These are phyloP conservation scores for Sungouiozyma ichnusensis DNA, from an alignment of 805 yeast genomes.

Conservation along the genomic window DNA sequence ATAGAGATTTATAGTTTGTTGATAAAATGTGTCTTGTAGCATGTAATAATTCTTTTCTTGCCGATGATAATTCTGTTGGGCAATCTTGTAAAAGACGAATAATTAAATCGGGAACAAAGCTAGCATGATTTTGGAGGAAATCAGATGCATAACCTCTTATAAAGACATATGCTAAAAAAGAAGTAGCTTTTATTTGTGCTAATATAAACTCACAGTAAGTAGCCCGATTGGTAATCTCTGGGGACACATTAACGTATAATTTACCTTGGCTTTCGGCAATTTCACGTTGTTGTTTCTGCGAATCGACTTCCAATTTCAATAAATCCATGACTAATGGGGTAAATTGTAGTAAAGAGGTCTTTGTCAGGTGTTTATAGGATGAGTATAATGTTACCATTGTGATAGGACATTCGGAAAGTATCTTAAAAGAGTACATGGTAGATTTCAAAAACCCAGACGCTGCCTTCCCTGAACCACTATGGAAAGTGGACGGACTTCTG, in stretches of 20 bases:
- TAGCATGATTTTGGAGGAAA: conserved; percentile 43
- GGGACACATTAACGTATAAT: conserved; percentile 60
- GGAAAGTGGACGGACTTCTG: background rate
- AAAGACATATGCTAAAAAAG: conserved; percentile 84
- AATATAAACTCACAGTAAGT: conserved; percentile 81
- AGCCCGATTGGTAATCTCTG: conserved; percentile 61
- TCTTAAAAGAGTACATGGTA: conserved; percentile 78
- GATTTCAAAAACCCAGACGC: conserved; percentile 40
- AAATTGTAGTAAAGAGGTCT: conserved; percentile 60
- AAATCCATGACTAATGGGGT: conserved; percentile 74
- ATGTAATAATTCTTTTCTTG: conserved; percentile 84
- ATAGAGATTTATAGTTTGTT: conserved; percentile 73
- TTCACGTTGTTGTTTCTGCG: conserved; percentile 60
- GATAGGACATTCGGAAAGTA: conserved; percentile 92
- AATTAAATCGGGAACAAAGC: conserved; percentile 75
- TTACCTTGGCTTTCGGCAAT: conserved; percentile 46
- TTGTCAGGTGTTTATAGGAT: conserved; percentile 68
- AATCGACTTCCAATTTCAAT: conserved; percentile 67
- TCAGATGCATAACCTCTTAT: conserved; percentile 73
- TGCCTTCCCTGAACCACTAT: background rate
- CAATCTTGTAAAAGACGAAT: conserved; percentile 85
- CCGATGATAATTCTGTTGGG: conserved; percentile 84
- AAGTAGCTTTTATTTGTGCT: conserved; percentile 93
- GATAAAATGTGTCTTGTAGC: conserved; percentile 92
- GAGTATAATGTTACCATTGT: conserved; percentile 89